Evolutionary conservation across 78 protist species (phyloP).

Genomic region (Guillardia theta): DNA sequence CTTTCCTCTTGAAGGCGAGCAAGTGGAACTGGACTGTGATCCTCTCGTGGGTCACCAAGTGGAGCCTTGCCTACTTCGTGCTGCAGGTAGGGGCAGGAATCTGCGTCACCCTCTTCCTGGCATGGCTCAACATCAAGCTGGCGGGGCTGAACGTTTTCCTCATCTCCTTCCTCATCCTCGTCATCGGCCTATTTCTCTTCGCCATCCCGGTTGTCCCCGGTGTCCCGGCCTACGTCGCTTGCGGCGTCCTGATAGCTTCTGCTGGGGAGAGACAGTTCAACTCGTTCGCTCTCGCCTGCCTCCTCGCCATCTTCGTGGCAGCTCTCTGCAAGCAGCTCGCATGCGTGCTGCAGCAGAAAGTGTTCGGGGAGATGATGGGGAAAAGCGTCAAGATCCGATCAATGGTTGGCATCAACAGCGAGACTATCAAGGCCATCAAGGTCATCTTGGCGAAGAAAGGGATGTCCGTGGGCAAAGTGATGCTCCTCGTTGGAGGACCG

Average conservation of each 20-base stretch:
- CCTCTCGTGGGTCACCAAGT: background rate
- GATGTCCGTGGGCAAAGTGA: background rate
- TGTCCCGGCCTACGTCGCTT: background rate
- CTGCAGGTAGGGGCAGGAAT: background rate
- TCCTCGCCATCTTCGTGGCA: background rate
- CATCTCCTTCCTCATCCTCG: background rate
- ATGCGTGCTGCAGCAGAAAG: background rate
- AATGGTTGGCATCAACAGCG: background rate
- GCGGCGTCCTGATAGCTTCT: background rate
- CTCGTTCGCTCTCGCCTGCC: background rate
- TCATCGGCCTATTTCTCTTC: background rate
- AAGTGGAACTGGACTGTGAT: background rate
- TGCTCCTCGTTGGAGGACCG: background rate
- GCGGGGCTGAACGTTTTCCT: background rate
- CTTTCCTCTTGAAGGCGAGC: too few species aligned
- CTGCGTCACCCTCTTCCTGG: background rate
- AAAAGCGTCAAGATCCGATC: background rate
- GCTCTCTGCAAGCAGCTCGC: background rate
- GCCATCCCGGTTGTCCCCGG: background rate
- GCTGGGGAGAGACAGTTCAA: background rate
- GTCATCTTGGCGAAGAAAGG: background rate
- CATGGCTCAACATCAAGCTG: background rate
- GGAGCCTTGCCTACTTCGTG: background rate
- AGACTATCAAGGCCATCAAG: background rate
- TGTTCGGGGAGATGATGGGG: background rate